Percentiles rank a stretch among this genome's conserved stretches.
phyloP scores from a whole-genome alignment of 345 rosid genomes.

The Isatis tinctoria region DNA sequence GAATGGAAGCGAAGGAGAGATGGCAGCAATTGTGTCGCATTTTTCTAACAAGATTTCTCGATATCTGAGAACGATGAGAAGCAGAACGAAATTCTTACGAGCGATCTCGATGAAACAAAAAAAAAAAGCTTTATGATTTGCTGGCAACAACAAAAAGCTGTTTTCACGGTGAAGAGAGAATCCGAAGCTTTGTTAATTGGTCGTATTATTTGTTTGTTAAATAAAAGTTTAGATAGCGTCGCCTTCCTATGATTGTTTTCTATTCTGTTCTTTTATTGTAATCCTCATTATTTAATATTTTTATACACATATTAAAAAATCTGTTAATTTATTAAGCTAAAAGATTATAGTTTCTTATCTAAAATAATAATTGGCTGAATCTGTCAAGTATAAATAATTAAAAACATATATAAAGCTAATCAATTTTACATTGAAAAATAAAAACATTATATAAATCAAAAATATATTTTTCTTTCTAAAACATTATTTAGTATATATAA shows the following conservation, averaged over 20 bases:
- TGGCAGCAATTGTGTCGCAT: constrained; percentile 83
- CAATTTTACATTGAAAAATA: no score
- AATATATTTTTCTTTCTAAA: no score
- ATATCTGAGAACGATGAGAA: background rate
- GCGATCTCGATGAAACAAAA: background rate
- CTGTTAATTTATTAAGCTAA: no score
- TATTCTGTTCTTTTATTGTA: background rate
- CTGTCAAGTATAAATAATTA: no score
- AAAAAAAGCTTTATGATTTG: background rate
- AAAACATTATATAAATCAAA: no score
- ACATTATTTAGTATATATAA: no score
- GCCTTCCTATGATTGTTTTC: background rate
- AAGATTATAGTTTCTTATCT: no score
- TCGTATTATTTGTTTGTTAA: constrained; percentile 1
- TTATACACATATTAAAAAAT: no score
- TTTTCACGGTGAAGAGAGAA: background rate
- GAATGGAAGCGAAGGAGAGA: constrained; percentile 54
- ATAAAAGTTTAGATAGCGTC: background rate
- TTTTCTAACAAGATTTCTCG: background rate
- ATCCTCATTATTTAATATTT: no score
- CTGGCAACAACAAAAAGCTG: background rate
- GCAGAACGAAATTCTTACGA: background rate
- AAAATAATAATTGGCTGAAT: no score
- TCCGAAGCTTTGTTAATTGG: background rate
- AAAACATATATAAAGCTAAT: no score